Percentiles rank a stretch among this genome's conserved stretches.
Evolutionary conservation across 202 grass and related monocot genomes (phyloP).

Genomic region (Panicum hallii): DNA sequence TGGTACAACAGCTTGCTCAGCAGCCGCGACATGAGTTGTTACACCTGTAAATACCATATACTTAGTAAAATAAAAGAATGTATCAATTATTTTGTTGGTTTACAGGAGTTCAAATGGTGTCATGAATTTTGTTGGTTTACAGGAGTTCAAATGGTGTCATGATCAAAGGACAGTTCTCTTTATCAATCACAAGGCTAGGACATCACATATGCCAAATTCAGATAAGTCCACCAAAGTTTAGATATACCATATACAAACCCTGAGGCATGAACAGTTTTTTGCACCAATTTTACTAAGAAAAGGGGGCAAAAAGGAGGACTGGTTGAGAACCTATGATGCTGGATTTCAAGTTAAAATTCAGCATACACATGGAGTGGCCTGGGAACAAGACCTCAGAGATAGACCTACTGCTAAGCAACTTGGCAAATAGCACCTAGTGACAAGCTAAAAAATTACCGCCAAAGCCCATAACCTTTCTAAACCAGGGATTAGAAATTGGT

Average conservation of each 20-base stretch:
- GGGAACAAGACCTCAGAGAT: background rate
- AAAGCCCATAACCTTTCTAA: background rate
- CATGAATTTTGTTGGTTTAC: background rate
- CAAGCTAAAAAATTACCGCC: background rate
- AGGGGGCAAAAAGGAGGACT: background rate
- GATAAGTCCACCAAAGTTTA: too few species aligned
- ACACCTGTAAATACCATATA: slow-evolving; percentile 46
- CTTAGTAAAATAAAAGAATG: background rate
- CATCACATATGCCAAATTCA: background rate
- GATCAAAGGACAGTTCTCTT: background rate
- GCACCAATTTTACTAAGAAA: background rate
- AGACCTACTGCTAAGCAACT: background rate
- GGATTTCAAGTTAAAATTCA: background rate
- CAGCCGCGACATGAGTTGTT: slow-evolving; percentile 56
- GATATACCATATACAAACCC: background rate
- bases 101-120: background rate
- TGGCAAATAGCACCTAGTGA: background rate
- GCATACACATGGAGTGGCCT: too few species aligned
- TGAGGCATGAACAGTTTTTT: background rate
- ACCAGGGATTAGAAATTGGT: background rate
- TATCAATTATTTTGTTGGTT: background rate
- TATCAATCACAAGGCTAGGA: background rate
- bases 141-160: background rate
- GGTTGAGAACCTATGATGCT: background rate
- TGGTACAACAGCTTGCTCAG: slow-evolving; percentile 42